These are phyloP conservation scores for Neoboletus magnificus DNA, from an alignment of 768 basidiomycete genomes.

Conservation along the genomic window DNA sequence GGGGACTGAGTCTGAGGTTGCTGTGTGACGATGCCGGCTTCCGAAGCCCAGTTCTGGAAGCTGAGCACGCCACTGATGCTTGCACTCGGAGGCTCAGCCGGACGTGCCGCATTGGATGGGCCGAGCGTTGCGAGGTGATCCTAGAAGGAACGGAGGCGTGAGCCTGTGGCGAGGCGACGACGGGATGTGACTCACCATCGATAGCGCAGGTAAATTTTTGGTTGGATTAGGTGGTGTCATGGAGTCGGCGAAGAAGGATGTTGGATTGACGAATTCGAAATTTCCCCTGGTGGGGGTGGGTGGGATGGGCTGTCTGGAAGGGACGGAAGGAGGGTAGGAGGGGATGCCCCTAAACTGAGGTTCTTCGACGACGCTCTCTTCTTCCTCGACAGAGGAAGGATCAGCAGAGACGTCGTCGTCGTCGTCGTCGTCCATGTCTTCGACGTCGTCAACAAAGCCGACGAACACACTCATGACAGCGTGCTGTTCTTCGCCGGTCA, in stretches of 20 bases:
- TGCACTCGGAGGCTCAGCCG: slow-evolving; percentile 14
- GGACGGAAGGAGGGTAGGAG: background rate
- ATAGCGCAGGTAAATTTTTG: slow-evolving; percentile 30
- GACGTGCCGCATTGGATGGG: slow-evolving; percentile 23
- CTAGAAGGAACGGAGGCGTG: slow-evolving; percentile 10
- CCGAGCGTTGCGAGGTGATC: slow-evolving; percentile 30
- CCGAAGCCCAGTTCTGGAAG: slow-evolving; percentile 33
- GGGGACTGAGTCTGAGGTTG: slow-evolving; percentile 11
- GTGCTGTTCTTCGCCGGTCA: slow-evolving; percentile 32
- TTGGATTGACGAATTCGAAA: slow-evolving; percentile 30
- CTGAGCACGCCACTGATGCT: slow-evolving; percentile 11
- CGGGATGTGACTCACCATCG: slow-evolving; percentile 24
- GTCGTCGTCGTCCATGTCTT: slow-evolving; percentile 19
- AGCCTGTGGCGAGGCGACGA: background rate
- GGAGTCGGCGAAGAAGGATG: slow-evolving; percentile 23
- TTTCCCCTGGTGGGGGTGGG: slow-evolving; percentile 19
- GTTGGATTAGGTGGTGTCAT: slow-evolving; percentile 19
- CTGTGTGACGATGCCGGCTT: slow-evolving; percentile 25
- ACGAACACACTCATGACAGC: slow-evolving; percentile 28
- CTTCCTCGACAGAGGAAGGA: slow-evolving; percentile 18
- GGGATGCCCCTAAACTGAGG: slow-evolving; percentile 4
- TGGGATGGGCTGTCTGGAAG: slow-evolving; percentile 14
- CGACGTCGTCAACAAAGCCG: slow-evolving; percentile 27
- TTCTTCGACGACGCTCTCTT: slow-evolving; percentile 20
- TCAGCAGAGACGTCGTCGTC: slow-evolving; percentile 4